Conservation (phyloP, 148 eudicot genomes). For the Camellia sinensis region DNA sequence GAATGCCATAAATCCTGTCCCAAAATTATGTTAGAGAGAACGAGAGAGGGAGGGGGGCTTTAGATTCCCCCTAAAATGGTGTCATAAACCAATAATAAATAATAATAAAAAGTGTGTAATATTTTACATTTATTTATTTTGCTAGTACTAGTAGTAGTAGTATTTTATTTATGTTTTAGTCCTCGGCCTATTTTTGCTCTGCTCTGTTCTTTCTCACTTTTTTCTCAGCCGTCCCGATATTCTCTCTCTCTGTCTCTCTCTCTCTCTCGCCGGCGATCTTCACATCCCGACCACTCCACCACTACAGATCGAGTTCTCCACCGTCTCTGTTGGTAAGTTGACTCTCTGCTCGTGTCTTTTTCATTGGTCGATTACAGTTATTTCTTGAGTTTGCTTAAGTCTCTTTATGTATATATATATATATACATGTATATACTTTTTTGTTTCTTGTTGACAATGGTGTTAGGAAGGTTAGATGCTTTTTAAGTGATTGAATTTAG, state of each 20-base stretch:
- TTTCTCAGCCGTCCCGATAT: not conserved
- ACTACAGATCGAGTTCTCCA: not conserved
- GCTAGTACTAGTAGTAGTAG: too few species aligned
- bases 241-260: conserved; percentile 1
- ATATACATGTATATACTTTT: too few species aligned
- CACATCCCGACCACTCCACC: not conserved
- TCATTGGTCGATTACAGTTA: not conserved
- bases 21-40: too few species aligned
- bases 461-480: not conserved
- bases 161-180: too few species aligned
- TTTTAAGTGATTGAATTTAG: conserved; percentile 6
- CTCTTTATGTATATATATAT: too few species aligned
- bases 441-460: not conserved
- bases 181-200: conserved; percentile 2
- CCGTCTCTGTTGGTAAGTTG: conserved; percentile 13
- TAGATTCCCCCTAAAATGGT: too few species aligned
- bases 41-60: too few species aligned
- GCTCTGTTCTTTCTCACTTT: not conserved
- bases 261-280: conserved; percentile 13
- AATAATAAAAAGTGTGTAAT: too few species aligned
- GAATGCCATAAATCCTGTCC: too few species aligned
- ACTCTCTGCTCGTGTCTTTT: not conserved
- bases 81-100: too few species aligned
- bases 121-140: too few species aligned
- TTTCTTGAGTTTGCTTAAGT: not conserved